Evolutionary conservation across 2,329 filamentous ascomycete species (phyloP), one percentile per base, ranked within the genome.

Genomic region (Botrytis fabae): DNA sequence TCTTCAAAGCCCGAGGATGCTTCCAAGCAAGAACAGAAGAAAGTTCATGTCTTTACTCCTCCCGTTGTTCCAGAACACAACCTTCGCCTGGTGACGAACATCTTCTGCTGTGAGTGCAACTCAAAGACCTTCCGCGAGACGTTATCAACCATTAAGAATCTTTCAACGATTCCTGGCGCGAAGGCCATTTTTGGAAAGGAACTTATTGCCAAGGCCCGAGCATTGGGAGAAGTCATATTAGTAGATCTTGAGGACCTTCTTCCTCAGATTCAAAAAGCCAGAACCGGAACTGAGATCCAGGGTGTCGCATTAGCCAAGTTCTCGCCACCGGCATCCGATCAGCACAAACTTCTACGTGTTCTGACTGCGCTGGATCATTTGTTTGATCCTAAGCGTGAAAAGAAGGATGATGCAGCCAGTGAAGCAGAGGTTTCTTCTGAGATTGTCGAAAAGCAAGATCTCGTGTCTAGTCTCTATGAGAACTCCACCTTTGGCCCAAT

Each of bases 41-140:
- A 76, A 73, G 82, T 73, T 75, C 80, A 79, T 80, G 89, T 80
- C 83, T 88, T 97, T 70, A 90, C 92, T 69, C 93, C 95, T 44
- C 96, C 96, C 0, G 87, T 95, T 62, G 91, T 99, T 71, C 95
- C 96, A 8, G 90, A 95, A 44, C 89, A 94, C 80, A 98, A 98
- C 80, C 88, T 99, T 73, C 93, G 93, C 73, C 86, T 98, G 73
- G 94, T 99, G n/a, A 93, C 98, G 78, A 96, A 96, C 81, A 97
- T 99, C 73, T 93, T 99, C 77, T 94, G 97, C 61, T 95, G 95
- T 75, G 96, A 99, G 82, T 99, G 96, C 83, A 97, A 94, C 80
- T 95, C 93, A 75, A 98, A 97, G 85, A 98, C 96, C 0, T 99
- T 99, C 87, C 93, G 96, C 81, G 97, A 98, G 82, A 98, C 96